These are phyloP conservation scores for Begonia fuchsioides DNA, from an alignment of 306 rosid species.

Conservation along the genomic window DNA sequence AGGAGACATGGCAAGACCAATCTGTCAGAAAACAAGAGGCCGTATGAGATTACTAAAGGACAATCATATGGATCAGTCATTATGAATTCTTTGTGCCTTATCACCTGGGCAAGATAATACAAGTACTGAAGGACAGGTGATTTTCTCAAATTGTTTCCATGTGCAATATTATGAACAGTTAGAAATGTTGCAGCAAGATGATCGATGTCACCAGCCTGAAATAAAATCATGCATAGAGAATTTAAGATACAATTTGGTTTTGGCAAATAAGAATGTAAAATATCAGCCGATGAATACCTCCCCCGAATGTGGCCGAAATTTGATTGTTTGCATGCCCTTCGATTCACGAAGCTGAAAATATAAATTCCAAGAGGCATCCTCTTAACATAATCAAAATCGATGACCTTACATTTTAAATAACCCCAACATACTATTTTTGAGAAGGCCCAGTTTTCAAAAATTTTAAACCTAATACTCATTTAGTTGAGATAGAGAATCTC, in stretches of 20 bases:
- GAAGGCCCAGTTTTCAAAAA: too few relatives aligned
- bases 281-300: conserved; percentile 35
- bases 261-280: background rate
- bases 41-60: conserved; percentile 5
- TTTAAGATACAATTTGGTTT: conserved; percentile 8
- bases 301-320: conserved; percentile 78
- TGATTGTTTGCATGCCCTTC: conserved; percentile 39
- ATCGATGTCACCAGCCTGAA: conserved; percentile 79
- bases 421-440: too few relatives aligned
- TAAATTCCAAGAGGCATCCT: conserved; percentile 1
- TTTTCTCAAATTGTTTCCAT: conserved; percentile 68
- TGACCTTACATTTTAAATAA: background rate
- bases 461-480: too few relatives aligned
- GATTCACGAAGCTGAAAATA: conserved; percentile 67
- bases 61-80: background rate
- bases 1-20: conserved; percentile 71
- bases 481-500: too few relatives aligned
- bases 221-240: conserved; percentile 6
- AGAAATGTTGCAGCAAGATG: conserved; percentile 81
- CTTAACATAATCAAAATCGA: conserved; percentile 1
- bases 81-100: background rate
- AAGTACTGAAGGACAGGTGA: conserved; percentile 76
- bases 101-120: conserved; percentile 79
- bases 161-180: conserved; percentile 68
- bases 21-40: conserved; percentile 30